phyloP scores from a whole-genome alignment of 2,329 filamentous ascomycete genomes.

The Aspergillus tamarii region DNA sequence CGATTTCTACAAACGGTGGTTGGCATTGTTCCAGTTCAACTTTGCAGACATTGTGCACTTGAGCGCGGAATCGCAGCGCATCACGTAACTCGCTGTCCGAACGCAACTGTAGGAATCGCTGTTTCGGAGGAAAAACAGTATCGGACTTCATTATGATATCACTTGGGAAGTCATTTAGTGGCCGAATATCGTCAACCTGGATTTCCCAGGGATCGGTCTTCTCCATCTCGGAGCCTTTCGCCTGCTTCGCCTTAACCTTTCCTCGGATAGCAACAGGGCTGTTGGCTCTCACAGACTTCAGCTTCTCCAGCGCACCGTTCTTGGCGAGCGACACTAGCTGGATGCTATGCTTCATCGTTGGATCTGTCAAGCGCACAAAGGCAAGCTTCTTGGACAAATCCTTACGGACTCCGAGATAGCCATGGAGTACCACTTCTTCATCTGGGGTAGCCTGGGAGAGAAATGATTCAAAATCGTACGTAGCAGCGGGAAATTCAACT shows the following conservation, averaged over 20 bases:
- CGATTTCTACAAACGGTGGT: constrained; percentile 71
- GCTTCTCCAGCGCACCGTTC: constrained; percentile 39
- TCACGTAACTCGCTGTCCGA: constrained; percentile 69
- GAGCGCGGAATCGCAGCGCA: constrained; percentile 71
- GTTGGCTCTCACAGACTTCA: constrained; percentile 52
- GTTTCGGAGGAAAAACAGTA: constrained; percentile 72
- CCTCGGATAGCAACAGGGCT: constrained; percentile 61
- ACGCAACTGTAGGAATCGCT: constrained; percentile 82
- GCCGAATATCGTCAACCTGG: constrained; percentile 62
- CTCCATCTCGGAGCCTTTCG: constrained; percentile 32
- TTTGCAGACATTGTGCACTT: constrained; percentile 58
- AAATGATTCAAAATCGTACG: constrained; percentile 43
- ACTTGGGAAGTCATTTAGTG: constrained; percentile 73
- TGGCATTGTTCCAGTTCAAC: constrained; percentile 58
- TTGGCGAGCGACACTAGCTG: constrained; percentile 54
- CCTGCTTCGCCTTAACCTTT: constrained; percentile 46
- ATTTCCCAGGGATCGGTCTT: constrained; percentile 58
- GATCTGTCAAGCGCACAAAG: constrained; percentile 65
- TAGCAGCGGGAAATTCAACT: constrained; percentile 54
- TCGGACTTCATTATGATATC: constrained; percentile 77
- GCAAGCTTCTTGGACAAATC: constrained; percentile 70
- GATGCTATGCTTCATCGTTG: constrained; percentile 48
- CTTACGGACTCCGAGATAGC: constrained; percentile 71
- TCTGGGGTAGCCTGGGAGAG: constrained; percentile 34
- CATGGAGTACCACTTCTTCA: constrained; percentile 61